Evolutionary conservation across 345 rosid species (phyloP).

Genomic region (Syzygium aqueum): DNA sequence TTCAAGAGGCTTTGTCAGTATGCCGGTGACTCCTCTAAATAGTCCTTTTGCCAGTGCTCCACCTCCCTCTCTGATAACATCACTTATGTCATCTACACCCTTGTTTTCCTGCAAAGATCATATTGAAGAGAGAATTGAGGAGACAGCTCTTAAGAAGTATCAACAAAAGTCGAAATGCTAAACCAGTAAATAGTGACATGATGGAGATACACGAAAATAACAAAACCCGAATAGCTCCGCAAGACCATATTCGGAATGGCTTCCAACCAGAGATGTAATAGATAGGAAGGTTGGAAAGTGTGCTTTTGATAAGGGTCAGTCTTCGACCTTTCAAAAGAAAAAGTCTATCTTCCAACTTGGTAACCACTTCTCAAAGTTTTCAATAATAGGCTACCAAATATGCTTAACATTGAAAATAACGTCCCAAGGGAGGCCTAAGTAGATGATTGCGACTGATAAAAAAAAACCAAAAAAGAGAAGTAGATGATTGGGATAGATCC

Average conservation of each 20-base stretch:
- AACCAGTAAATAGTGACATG: not conserved
- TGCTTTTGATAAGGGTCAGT: not conserved
- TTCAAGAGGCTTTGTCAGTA: slow-evolving; percentile 94
- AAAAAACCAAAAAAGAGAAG: not conserved
- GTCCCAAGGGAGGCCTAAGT: not conserved
- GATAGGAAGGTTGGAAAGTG: not conserved
- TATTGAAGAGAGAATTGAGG: not conserved
- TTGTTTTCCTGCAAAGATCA: slow-evolving; percentile 60
- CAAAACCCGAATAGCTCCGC: not conserved
- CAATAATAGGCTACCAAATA: not conserved
- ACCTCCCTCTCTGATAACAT: slow-evolving; percentile 96
- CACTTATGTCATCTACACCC: slow-evolving; percentile 95
- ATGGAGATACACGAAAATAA: not conserved
- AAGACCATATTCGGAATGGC: not conserved
- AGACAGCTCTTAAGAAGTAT: not conserved
- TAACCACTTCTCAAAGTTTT: not conserved
- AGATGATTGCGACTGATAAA: not conserved
- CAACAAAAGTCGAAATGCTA: not conserved
- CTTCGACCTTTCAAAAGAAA: not conserved
- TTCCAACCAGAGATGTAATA: not conserved
- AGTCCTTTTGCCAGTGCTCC: slow-evolving; percentile 98
- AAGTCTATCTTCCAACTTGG: not conserved
- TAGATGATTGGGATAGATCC: not conserved
- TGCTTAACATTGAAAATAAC: not conserved
- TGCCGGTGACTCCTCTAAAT: slow-evolving; percentile 97